Base-by-base conservation (phyloP, 139 green algal species). In the Coelastrella sp. region DNA sequence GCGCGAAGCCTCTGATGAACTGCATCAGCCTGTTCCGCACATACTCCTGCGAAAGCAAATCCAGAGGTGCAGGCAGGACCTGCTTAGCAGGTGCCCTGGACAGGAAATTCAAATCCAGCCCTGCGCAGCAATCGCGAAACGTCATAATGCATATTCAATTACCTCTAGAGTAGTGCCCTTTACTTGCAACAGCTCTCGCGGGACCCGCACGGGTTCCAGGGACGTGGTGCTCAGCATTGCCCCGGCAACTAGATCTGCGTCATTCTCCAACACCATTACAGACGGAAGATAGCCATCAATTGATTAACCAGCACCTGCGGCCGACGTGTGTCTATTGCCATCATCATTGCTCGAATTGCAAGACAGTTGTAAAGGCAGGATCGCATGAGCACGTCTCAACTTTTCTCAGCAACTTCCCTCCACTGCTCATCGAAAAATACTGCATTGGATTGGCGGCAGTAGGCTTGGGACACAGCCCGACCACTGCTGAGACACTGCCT, bases 21-120 rank as follows among this genome's bases (percentile, higher is more conserved):
- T 97, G 95, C 66, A 95, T 87, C 19, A 96, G 74, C 54, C 95
- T 88, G 6, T 86, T 90, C 4, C 93, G 92, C 0, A 96, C 92
- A 86, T 96, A 97, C 32, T 97, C 95, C 94, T 97, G 86, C 20
- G n/a, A 54, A 23, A 7, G 61, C 32, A 47, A 47, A 47, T 47
- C 32, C 32, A 47, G 10, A 61, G 32, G 13, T 10, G 17, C 73
- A 78, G 73, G 13, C 3, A 4, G 2, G 64, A 14, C 10, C 61
- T 14, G 2, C 64, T 14, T 10, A 17, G 59, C 5, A 14, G 8
- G 80, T 5, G 17, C 17, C 13, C 7, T 54, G 23, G 19, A 78
- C 73, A 78, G 23, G 19, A 32, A 78, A 47, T 47, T 47, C 32
- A 47, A 47, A 47, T 47, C 32, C 32, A 47, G 32, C 32, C 32